phyloP scores from a whole-genome alignment of 2,329 filamentous ascomycete species.

The Xylogone sp. region DNA sequence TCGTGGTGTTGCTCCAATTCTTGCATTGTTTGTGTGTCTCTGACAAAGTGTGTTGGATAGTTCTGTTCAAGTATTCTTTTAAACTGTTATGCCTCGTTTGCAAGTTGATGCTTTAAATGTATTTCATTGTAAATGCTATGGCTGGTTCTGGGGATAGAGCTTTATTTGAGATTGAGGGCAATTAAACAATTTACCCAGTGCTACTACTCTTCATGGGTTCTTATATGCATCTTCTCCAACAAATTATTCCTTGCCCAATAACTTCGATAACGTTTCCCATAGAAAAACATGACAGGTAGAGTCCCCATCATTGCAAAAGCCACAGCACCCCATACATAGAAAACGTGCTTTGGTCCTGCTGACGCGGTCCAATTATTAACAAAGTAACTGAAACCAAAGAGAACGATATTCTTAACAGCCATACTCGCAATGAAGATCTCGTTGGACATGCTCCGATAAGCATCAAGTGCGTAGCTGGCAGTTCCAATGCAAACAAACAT shows the following conservation, averaged over 20 bases:
- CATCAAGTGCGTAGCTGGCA: conserved; percentile 34
- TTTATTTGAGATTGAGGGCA: too few species aligned
- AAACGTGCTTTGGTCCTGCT: conserved; percentile 29
- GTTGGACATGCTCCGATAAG: conserved; percentile 35
- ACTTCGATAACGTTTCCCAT: conserved; percentile 12
- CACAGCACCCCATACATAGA: conserved; percentile 31
- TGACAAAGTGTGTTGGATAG: too few species aligned
- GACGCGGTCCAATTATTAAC: conserved; percentile 36
- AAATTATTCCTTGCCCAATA: conserved; percentile 12
- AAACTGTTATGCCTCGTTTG: too few species aligned
- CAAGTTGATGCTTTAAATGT: too few species aligned
- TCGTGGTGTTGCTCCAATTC: too few species aligned
- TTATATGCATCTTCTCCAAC: conserved; percentile 11
- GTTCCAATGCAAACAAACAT: conserved; percentile 27
- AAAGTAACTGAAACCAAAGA: conserved; percentile 38
- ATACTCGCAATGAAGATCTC: conserved; percentile 41
- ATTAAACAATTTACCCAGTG: background rate
- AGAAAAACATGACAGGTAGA: conserved; percentile 9
- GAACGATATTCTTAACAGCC: conserved; percentile 39
- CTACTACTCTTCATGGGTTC: conserved; percentile 12
- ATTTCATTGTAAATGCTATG: too few species aligned
- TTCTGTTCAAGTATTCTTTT: too few species aligned
- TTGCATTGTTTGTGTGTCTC: too few species aligned
- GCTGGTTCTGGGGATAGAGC: too few species aligned
- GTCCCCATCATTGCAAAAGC: conserved; percentile 7